Conservation (phyloP, 1,284 basidiomycete genomes). For the Moesziomyces sp. region DNA sequence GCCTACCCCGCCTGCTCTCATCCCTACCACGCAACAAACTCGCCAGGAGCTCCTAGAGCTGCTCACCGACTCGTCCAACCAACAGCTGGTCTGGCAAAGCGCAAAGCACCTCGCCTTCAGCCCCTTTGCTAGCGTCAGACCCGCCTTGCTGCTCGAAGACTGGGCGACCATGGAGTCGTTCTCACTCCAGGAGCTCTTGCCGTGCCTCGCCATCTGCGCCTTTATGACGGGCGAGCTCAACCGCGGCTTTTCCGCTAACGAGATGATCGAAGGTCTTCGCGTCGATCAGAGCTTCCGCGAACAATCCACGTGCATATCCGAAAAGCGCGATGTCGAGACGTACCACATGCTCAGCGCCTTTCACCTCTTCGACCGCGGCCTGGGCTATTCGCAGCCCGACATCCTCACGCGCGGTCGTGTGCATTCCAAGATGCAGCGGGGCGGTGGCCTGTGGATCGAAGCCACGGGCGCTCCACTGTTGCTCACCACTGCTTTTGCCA, state of each 20-base stretch:
- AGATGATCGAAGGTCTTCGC: constrained; percentile 30
- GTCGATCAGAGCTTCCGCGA: constrained; percentile 13
- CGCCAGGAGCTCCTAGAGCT: constrained; percentile 32
- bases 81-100: constrained; percentile 30
- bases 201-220: constrained; percentile 34
- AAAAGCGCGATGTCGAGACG: constrained; percentile 25
- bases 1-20: constrained; percentile 1
- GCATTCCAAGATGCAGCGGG: constrained; percentile 12
- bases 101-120: constrained; percentile 35
- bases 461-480: constrained; percentile 38
- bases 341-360: constrained; percentile 38
- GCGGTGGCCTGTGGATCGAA: constrained; percentile 29
- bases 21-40: constrained; percentile 25
- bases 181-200: constrained; percentile 36
- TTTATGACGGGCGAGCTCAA: constrained; percentile 46
- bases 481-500: constrained; percentile 43
- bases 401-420: constrained; percentile 12
- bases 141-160: constrained; percentile 40
- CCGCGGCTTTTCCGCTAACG: constrained; percentile 41
- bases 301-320: constrained; percentile 18
- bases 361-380: constrained; percentile 44
- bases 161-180: constrained; percentile 47
- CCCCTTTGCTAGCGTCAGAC: constrained; percentile 34
- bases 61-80: constrained; percentile 17
- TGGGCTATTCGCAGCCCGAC: constrained; percentile 43